Evolutionary conservation across 2,329 filamentous ascomycete genomes (phyloP).

Genomic region (Fusarium illudens): DNA sequence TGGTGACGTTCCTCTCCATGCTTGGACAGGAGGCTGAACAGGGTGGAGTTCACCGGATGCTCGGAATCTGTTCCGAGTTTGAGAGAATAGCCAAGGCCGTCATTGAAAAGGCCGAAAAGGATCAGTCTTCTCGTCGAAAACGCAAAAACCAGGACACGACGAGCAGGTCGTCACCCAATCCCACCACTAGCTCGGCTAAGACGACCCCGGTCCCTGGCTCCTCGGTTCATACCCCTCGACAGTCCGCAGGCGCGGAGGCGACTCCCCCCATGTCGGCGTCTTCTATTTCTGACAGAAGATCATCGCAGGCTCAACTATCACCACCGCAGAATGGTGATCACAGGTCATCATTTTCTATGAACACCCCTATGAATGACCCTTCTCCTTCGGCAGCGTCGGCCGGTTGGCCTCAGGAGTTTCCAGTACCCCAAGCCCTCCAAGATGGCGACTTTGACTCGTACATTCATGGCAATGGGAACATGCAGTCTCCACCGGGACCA

Average conservation of each 20-base stretch:
- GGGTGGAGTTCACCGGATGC: slow-evolving; percentile 91
- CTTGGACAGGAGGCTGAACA: slow-evolving; percentile 90
- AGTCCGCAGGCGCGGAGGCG: slow-evolving; percentile 11
- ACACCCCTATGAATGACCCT: slow-evolving; percentile 46
- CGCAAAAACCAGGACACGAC: slow-evolving; percentile 73
- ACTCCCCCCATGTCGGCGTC: slow-evolving; percentile 5
- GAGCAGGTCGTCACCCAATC: slow-evolving; percentile 22
- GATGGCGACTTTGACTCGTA: slow-evolving; percentile 55
- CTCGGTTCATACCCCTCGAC: slow-evolving; percentile 24
- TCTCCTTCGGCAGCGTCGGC: slow-evolving; percentile 56
- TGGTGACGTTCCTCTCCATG: slow-evolving; percentile 90
- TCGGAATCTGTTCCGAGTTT: slow-evolving; percentile 94
- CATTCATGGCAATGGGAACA: slow-evolving; percentile 51
- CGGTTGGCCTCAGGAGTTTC: slow-evolving; percentile 60
- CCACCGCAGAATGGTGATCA: slow-evolving; percentile 39
- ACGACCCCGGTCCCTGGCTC: slow-evolving; percentile 1
- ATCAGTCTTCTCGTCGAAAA: slow-evolving; percentile 81
- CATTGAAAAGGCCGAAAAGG: slow-evolving; percentile 89
- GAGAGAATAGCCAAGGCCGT: slow-evolving; percentile 92
- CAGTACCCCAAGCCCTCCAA: slow-evolving; percentile 45
- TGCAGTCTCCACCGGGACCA: slow-evolving; percentile 48
- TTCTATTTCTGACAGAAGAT: slow-evolving; percentile 15
- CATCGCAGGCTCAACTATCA: slow-evolving; percentile 40
- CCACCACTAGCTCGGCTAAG: slow-evolving; percentile 8
- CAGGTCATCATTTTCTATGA: slow-evolving; percentile 37